These are phyloP conservation scores for Pestalotiopsis sp. DNA, from an alignment of 2,329 filamentous ascomycete species.

Conservation along the genomic window DNA sequence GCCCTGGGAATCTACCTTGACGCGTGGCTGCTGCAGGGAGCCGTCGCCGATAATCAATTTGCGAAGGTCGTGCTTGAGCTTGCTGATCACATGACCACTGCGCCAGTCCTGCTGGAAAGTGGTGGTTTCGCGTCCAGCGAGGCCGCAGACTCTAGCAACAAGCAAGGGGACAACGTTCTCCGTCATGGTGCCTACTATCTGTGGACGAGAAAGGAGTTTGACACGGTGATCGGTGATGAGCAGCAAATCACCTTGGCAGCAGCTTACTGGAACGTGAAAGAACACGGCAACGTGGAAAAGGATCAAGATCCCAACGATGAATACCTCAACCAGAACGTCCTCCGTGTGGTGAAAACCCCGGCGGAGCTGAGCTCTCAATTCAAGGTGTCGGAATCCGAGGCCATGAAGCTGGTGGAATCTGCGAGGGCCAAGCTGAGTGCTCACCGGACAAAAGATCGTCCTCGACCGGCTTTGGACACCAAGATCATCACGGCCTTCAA, in stretches of 20 bases:
- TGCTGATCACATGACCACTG: slow-evolving; percentile 78
- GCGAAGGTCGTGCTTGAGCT: slow-evolving; percentile 78
- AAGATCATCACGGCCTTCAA: slow-evolving; percentile 90
- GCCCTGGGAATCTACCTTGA: slow-evolving; percentile 83
- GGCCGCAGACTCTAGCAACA: slow-evolving; percentile 81
- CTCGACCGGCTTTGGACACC: slow-evolving; percentile 77
- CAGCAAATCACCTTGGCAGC: slow-evolving; percentile 73
- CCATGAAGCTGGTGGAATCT: slow-evolving; percentile 64
- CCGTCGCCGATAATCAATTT: slow-evolving; percentile 65
- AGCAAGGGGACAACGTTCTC: slow-evolving; percentile 75
- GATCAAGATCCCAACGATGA: slow-evolving; percentile 89
- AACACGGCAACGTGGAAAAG: slow-evolving; percentile 82
- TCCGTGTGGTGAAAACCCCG: slow-evolving; percentile 69
- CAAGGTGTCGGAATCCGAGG: slow-evolving; percentile 67
- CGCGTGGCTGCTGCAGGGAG: slow-evolving; percentile 66
- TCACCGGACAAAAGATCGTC: slow-evolving; percentile 72
- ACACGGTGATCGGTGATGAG: slow-evolving; percentile 66
- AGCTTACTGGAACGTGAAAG: slow-evolving; percentile 79
- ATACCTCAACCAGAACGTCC: slow-evolving; percentile 89
- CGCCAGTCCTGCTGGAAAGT: slow-evolving; percentile 63
- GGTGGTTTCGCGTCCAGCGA: slow-evolving; percentile 88
- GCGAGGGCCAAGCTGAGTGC: slow-evolving; percentile 69
- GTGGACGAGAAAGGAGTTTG: slow-evolving; percentile 88
- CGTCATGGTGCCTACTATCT: slow-evolving; percentile 92
- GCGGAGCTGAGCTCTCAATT: slow-evolving; percentile 74